These are phyloP conservation scores for Metarhizium anisopliae DNA, from an alignment of 2,329 filamentous ascomycete species.

Conservation along the genomic window DNA sequence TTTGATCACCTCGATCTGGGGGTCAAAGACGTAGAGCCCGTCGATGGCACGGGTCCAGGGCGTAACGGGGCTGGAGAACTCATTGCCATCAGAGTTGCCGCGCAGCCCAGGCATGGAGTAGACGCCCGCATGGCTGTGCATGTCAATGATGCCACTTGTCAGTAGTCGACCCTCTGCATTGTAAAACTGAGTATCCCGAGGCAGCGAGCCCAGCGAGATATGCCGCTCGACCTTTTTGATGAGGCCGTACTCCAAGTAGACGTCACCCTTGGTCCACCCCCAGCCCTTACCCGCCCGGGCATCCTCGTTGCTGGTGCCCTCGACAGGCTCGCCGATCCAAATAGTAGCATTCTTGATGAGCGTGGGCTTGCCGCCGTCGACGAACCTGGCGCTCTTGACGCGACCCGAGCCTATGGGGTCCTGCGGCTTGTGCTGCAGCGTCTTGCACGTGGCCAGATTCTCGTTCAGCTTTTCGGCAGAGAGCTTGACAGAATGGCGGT, in stretches of 20 bases:
- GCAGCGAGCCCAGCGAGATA: conserved; percentile 33
- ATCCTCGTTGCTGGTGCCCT: conserved; percentile 41
- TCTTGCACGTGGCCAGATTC: conserved; percentile 46
- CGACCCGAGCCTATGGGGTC: conserved; percentile 49
- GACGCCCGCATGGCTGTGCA: conserved; percentile 60
- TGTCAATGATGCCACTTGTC: conserved; percentile 61
- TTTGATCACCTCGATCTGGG: conserved; percentile 60
- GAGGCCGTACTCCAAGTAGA: conserved; percentile 51
- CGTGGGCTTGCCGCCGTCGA: conserved; percentile 48
- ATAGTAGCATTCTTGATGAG: conserved; percentile 59
- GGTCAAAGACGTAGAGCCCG: conserved; percentile 52
- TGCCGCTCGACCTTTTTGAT: conserved; percentile 42
- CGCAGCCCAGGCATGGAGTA: conserved; percentile 44
- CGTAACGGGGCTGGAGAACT: conserved; percentile 54
- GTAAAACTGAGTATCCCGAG: conserved; percentile 40
- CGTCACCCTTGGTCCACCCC: conserved; percentile 50
- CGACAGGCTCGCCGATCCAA: conserved; percentile 53
- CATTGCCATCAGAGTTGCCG: conserved; percentile 53
- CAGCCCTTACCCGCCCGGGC: conserved; percentile 50
- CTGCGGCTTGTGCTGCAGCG: conserved; percentile 43
- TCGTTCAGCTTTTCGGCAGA: conserved; percentile 43
- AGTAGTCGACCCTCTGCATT: conserved; percentile 52
- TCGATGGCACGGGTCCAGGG: conserved; percentile 62
- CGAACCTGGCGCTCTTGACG: conserved; percentile 50
- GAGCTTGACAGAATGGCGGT: conserved; percentile 25